These are phyloP conservation scores for Solanum piurae DNA, from an alignment of 257 asterid genomes.

Conservation along the genomic window DNA sequence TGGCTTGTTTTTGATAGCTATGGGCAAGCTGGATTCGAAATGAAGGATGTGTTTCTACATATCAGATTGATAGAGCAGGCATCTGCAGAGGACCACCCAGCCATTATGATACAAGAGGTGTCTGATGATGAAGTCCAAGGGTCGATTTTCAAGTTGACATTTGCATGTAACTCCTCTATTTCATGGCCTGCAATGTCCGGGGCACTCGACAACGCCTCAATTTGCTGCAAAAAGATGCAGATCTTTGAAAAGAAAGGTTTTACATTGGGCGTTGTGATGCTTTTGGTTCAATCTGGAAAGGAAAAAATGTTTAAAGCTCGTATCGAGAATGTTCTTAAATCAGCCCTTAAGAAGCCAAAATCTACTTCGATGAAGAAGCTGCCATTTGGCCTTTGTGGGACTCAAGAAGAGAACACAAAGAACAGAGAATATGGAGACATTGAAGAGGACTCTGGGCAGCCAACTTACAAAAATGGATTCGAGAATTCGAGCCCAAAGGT, in stretches of 20 bases:
- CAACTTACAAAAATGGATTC: slow-evolving; percentile 41
- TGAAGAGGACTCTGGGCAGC: slow-evolving; percentile 60
- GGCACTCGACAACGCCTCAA: slow-evolving; percentile 73
- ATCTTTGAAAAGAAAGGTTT: slow-evolving; percentile 93
- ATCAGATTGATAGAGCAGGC: slow-evolving; percentile 90
- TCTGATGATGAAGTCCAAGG: slow-evolving; percentile 55
- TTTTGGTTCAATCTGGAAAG: slow-evolving; percentile 62
- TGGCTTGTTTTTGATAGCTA: slow-evolving; percentile 36
- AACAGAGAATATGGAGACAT: slow-evolving; percentile 57
- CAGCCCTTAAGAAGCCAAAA: slow-evolving; percentile 64
- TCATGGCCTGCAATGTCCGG: slow-evolving; percentile 95
- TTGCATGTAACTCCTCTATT: slow-evolving; percentile 79
- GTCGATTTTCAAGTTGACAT: slow-evolving; percentile 64
- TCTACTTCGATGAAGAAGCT: slow-evolving; percentile 55
- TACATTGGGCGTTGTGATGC: slow-evolving; percentile 67
- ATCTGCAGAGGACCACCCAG: slow-evolving; percentile 62
- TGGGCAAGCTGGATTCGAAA: slow-evolving; percentile 85
- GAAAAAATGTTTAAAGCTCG: slow-evolving; percentile 62
- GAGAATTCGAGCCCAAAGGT: slow-evolving; percentile 40
- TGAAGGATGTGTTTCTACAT: slow-evolving; percentile 96
- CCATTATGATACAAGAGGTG: slow-evolving; percentile 65
- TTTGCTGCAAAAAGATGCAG: slow-evolving; percentile 80
- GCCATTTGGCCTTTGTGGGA: slow-evolving; percentile 89
- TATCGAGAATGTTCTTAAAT: slow-evolving; percentile 72
- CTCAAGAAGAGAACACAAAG: slow-evolving; percentile 71